Evolutionary conservation across 768 basidiomycete genomes (phyloP), one percentile per base, ranked within the genome.

Genomic region (Holtermanniella nyarrowii): DNA sequence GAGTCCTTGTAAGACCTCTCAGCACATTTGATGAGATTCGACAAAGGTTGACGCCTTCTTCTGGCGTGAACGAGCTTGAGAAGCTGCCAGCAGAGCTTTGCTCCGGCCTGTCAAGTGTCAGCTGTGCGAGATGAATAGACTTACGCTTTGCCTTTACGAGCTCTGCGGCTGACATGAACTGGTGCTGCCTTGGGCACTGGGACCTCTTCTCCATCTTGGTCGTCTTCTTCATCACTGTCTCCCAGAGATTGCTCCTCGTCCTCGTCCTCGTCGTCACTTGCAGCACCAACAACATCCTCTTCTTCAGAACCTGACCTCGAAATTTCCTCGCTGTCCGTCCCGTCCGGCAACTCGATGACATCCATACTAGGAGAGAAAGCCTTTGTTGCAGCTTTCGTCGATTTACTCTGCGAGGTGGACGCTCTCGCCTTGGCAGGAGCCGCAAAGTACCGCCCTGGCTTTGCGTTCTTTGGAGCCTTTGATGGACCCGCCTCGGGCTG

Each of bases 191-290:
- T 44, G 40, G 45, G 48, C 49, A 41, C 46, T 47, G 41, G 46
- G 26, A 55, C 57, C 54, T 61, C 53, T 42, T 52, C 47, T 41
- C 37, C 50, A 25, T 48, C 49, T 4, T 25, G 24, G 14, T 47
- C 44, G 0, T 46, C 46, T 11, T 45, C 48, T 18, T 26, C 40
- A n/a, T 56, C 60, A 16, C 21, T 39, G 3, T 42, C 44, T 4
- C 37, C 56, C 3, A 52, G 47, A 1, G 48, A 53, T 1, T 60
- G 57, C 22, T 47, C 26, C 16, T 27, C 20, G 5, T 46, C 37
- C 23, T 5, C 1, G 10, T 22, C 42, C 14, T 31, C 11, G 45
- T 13, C 11, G 12, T 13, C 22, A 37, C 4, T 27, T 14, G 21
- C 4, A n/a, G n/a, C n/a, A n/a, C n/a, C n/a, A n/a, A n/a, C n/a